These are phyloP conservation scores for Boeremia exigua DNA, from an alignment of 2,329 filamentous ascomycete species.

Conservation along the genomic window DNA sequence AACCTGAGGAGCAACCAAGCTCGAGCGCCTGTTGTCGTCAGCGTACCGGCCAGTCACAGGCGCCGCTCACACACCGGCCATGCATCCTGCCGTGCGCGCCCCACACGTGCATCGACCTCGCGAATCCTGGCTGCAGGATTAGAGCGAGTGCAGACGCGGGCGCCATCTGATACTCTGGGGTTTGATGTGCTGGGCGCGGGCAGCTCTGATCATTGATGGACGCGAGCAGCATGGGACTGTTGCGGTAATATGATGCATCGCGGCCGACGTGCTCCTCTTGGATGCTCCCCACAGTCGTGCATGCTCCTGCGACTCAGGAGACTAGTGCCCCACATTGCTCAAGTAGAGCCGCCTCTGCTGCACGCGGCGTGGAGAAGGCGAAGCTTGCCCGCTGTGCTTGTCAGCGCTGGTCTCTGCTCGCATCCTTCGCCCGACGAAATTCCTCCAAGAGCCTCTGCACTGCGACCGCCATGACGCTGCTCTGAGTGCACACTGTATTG, in stretches of 20 bases:
- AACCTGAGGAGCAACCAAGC: conserved; percentile 3
- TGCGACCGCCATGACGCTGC: conserved; percentile 10
- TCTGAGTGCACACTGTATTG: neutral
- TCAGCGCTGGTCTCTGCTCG: conserved; percentile 2
- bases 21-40: conserved; percentile 1
- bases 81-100: conserved; percentile 13
- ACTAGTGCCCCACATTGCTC: conserved; percentile 12
- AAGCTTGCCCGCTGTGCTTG: conserved; percentile 10
- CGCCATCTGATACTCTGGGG: neutral
- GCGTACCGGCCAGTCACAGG: conserved; percentile 1
- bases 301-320: conserved; percentile 1
- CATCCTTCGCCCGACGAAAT: neutral
- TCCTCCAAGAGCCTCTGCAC: conserved; percentile 1
- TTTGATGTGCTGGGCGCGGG: neutral
- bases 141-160: neutral
- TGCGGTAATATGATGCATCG: neutral
- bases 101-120: conserved; percentile 6
- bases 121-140: neutral
- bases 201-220: neutral
- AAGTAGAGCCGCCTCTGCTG: conserved; percentile 13
- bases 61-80: neutral
- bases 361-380: conserved; percentile 13
- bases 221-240: neutral
- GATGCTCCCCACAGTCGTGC: conserved; percentile 9
- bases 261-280: neutral